Evolutionary conservation across 73 alveolate genomes (phyloP), one percentile per base, ranked within the genome.

Genomic region (Stentor roeselii): DNA sequence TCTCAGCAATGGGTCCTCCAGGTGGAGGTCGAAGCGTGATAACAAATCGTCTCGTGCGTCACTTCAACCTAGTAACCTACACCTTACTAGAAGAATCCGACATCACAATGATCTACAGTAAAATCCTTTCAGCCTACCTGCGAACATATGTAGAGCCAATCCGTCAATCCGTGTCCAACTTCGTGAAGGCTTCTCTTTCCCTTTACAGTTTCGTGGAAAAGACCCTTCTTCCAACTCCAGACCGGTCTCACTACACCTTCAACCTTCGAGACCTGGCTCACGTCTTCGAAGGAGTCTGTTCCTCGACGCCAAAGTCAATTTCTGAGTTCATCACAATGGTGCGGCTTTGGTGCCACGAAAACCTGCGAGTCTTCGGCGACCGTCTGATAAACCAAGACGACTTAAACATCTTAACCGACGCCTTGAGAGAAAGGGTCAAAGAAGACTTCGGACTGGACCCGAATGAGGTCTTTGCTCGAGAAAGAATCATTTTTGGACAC

Each of bases 1-100:
- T 95, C 75, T 92, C 98, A 21, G 99, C 99, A 60, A 98, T 98
- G 99, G 99, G 99, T 58, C 99, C 99, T 2, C 99, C 99, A 76
- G 99, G 99, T 3, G 99, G 99, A 42, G 99, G 99, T 67, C 97
- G 99, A 96, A 87, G 96, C 37, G 94, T 90, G 61, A 95, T 98
- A 83, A 95, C 99, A 36, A 96, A 96, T 60, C 94, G 99, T 89
- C 91, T 97, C 88, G 95, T 95, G 88, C 93, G 99, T 89, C 99
- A 97, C 82, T 96, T 96, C 86, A 97, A 97, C 84, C 89, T 96
- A 36, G 86, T 97, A 4, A 95, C 99, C 37, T 76, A 76, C 39
- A 76, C 84, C 14, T 36, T 41, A 27, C 36, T 76, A 14, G 84
- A 76, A 76, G 84, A 76, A 76, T 75, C 89, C 59, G 90, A 91